Conservation (phyloP, 768 basidiomycete genomes). For the Tulasnella calospora region DNA sequence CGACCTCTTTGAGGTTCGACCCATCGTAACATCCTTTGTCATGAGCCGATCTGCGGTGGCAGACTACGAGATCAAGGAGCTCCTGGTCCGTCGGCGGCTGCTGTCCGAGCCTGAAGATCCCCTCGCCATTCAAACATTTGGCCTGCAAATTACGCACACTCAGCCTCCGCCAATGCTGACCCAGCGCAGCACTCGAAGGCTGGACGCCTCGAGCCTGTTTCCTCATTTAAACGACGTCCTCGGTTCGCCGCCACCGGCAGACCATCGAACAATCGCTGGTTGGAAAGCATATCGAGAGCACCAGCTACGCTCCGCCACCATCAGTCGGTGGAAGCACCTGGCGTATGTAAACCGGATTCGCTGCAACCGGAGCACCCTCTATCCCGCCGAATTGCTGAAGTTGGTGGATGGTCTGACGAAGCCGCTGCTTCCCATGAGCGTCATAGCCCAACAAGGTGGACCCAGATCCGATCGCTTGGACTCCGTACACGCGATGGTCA, state of each 20-base stretch:
- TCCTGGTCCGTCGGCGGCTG: constrained; percentile 37
- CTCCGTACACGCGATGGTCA: constrained; percentile 48
- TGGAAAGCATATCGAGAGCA: constrained; percentile 53
- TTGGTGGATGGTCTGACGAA: constrained; percentile 40
- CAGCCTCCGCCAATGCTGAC: constrained; percentile 53
- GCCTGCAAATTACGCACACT: constrained; percentile 55
- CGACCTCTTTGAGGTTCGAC: constrained; percentile 41
- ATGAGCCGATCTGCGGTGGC: constrained; percentile 37
- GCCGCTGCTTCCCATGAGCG: constrained; percentile 50
- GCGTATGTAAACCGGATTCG: constrained; percentile 70
- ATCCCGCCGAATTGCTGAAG: constrained; percentile 35
- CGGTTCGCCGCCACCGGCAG: constrained; percentile 63
- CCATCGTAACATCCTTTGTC: constrained; percentile 42
- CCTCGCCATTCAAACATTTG: constrained; percentile 50
- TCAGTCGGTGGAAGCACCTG: constrained; percentile 64
- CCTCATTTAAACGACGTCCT: constrained; percentile 52
- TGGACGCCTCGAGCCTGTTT: constrained; percentile 57
- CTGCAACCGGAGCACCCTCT: constrained; percentile 46
- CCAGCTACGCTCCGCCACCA: constrained; percentile 48
- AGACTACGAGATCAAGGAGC: constrained; percentile 37
- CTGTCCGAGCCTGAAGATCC: constrained; percentile 31
- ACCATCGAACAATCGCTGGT: constrained; percentile 69
- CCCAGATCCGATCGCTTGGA: constrained; percentile 42
- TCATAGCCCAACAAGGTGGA: constrained; percentile 32
- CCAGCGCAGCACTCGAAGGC: constrained; percentile 48